Evolutionary conservation across 306 rosid species (phyloP).

Genomic region (Vigna trinervia): DNA sequence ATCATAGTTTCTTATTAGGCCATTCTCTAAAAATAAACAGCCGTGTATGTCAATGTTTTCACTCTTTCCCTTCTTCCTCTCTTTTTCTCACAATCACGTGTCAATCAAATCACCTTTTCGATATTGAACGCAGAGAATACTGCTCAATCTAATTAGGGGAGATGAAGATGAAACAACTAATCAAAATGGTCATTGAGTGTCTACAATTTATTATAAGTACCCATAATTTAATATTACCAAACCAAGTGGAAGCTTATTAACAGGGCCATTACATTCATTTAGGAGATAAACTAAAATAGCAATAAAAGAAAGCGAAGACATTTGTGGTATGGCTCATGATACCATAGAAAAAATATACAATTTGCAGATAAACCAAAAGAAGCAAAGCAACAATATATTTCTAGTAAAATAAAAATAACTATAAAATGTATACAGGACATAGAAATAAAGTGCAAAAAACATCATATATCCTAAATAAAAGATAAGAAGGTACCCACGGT

Average conservation of each 20-base stretch:
- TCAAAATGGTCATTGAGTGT: background rate
- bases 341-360: background rate
- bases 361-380: conserved; percentile 6
- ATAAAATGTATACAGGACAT: background rate
- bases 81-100: background rate
- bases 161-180: background rate
- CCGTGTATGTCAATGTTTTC: background rate
- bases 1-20: background rate
- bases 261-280: background rate
- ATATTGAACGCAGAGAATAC: background rate
- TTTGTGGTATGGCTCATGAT: background rate
- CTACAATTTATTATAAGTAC: background rate
- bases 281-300: background rate
- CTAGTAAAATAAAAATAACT: conserved; percentile 6
- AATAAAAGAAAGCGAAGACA: background rate
- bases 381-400: background rate
- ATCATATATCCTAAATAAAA: background rate
- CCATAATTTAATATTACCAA: background rate
- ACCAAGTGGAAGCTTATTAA: background rate
- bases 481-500: conserved; percentile 43
- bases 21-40: background rate
- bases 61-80: background rate
- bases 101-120: background rate
- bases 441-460: conserved; percentile 24
- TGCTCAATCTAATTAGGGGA: too few relatives aligned